Evolutionary conservation across 768 basidiomycete genomes (phyloP), one percentile per base, ranked within the genome.

Genomic region (Phlegmacium glaucopus): DNA sequence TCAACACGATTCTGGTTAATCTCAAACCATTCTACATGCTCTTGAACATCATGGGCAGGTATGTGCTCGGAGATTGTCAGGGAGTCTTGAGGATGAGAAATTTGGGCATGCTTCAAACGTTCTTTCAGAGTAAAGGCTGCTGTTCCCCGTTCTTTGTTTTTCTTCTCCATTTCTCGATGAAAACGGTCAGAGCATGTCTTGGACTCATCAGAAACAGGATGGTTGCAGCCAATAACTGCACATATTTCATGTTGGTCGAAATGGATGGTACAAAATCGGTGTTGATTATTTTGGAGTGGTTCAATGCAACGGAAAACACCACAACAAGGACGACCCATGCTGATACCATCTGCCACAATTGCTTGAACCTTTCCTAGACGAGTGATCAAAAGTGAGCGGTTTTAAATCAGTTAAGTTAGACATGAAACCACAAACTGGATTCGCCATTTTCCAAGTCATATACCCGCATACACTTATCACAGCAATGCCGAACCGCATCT

Each of bases 401-500:
- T n/a, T n/a, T n/a, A n/a, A n/a, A n/a, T n/a, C n/a, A n/a, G n/a
- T n/a, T n/a, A n/a, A n/a, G n/a, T n/a, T n/a, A n/a, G n/a, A n/a
- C n/a, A n/a, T n/a, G n/a, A n/a, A n/a, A n/a, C n/a, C n/a, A n/a
- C n/a, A n/a, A n/a, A n/a, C n/a, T n/a, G n/a, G n/a, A n/a, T n/a
- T n/a, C n/a, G 25, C 6, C 42, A 2, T 40, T 37, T 34, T 39
- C 27, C 29, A 35, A 35, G n/a, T 47, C 18, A 44, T 42, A 57
- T 1, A 46, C 15, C 0, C 58, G 46, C 45, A 59, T 50, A 43
- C 62, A 65, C 32, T 55, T 57, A 8, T 59, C 48, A 25, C 64
- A 66, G 18, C 41, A 48, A 44, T 64, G 63, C 2, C 2, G 11
- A 4, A 59, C 44, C 2, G 37, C 53, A 11, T 63, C 59, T n/a